These are phyloP conservation scores for Moricandia moricandioides DNA, from an alignment of 345 rosid species.

Conservation along the genomic window DNA sequence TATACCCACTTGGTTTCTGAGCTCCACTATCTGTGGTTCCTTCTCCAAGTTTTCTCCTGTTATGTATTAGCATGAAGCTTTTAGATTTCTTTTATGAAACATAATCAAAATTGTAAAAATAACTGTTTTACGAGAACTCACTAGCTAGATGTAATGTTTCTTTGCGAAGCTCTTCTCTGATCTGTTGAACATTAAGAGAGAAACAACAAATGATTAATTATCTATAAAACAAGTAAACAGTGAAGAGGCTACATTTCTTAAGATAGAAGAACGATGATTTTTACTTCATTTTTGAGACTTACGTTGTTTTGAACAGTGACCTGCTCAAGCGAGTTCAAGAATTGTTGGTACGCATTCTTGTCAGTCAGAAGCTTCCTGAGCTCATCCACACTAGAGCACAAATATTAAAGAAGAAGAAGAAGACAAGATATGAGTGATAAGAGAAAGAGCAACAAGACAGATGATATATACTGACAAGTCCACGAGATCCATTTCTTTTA, in stretches of 20 bases:
- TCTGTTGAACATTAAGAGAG: slow-evolving; percentile 43
- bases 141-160: slow-evolving; percentile 90
- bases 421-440: neutral
- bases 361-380: slow-evolving; percentile 75
- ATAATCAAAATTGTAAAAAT: neutral
- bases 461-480: neutral
- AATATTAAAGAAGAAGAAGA: neutral
- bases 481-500: too few species aligned
- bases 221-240: neutral
- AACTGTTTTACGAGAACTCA: slow-evolving; percentile 38
- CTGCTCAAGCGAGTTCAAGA: slow-evolving; percentile 77
- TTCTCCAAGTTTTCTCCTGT: slow-evolving; percentile 80
- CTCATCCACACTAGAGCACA: slow-evolving; percentile 69
- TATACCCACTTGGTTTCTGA: slow-evolving; percentile 63
- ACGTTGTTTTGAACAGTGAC: slow-evolving; percentile 84
- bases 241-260: neutral
- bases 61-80: neutral
- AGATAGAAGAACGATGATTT: too few species aligned
- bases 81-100: neutral
- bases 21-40: slow-evolving; percentile 84
- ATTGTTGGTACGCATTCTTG: slow-evolving; percentile 80
- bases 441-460: neutral
- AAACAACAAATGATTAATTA: neutral
- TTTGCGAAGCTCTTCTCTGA: slow-evolving; percentile 84
- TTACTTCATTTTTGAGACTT: too few species aligned